Conservation (phyloP, 305 asterid genomes). For the Solanum aculeatissimum region DNA sequence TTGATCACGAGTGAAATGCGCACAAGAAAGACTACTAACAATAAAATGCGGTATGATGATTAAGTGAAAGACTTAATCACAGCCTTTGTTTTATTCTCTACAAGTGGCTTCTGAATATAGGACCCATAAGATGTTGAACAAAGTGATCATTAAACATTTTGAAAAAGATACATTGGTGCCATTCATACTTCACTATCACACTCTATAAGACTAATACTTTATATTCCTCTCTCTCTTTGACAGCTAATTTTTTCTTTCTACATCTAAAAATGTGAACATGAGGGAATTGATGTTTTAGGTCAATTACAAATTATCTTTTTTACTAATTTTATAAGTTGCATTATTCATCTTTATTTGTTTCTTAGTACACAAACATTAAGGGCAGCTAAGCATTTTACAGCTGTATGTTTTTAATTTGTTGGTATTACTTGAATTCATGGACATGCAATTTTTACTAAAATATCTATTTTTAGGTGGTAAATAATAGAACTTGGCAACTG, state of each 20-base stretch:
- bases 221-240: not conserved
- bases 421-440: not conserved
- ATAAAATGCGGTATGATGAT: not conserved
- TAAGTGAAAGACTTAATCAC: not conserved
- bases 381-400: not conserved
- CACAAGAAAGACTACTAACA: no score
- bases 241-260: not conserved
- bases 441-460: not conserved
- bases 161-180: not conserved
- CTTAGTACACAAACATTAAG: not conserved
- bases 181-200: not conserved
- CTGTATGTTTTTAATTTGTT: not conserved
- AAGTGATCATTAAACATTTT: not conserved
- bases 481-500: not conserved
- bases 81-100: not conserved
- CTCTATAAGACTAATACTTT: not conserved
- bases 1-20: no score
- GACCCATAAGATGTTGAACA: not conserved
- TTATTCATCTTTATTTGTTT: not conserved
- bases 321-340: not conserved
- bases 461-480: not conserved
- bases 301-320: not conserved
- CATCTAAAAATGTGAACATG: not conserved
- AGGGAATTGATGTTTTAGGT: not conserved
- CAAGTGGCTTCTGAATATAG: not conserved